A percentile compares a stretch with the other conserved stretches of the same genome.
These are phyloP conservation scores for Rhynchosporium agropyri DNA, from an alignment of 2,329 filamentous ascomycete genomes.

Conservation along the genomic window DNA sequence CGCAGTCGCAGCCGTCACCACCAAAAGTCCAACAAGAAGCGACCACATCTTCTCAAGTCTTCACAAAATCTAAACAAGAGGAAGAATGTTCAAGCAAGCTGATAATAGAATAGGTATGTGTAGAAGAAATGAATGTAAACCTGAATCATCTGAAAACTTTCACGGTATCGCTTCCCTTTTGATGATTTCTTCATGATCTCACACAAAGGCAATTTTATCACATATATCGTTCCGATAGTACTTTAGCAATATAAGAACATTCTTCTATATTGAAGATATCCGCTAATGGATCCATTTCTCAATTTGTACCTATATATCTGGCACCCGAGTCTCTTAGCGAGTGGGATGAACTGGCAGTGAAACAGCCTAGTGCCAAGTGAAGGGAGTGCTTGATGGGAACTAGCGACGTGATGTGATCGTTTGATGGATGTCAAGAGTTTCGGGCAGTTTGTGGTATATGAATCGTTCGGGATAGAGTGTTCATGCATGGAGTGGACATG, in stretches of 20 bases:
- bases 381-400: not conserved
- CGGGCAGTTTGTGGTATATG: not conserved
- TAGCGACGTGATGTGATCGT: not conserved
- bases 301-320: not conserved
- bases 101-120: not conserved
- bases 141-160: too few species aligned
- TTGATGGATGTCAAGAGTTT: not conserved
- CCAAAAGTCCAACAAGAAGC: constrained; percentile 14
- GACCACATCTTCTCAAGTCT: constrained; percentile 16
- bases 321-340: not conserved
- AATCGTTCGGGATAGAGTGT: constrained; percentile 6
- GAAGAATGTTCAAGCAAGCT: constrained; percentile 20
- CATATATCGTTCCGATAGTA: constrained; percentile 26
- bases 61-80: not conserved
- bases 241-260: constrained; percentile 26
- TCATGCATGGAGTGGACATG: constrained; percentile 5
- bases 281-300: not conserved
- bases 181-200: not conserved
- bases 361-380: constrained; percentile 19
- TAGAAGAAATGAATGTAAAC: too few species aligned
- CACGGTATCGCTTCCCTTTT: not conserved
- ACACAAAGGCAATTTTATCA: not conserved
- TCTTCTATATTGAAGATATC: constrained; percentile 25
- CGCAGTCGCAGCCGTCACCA: constrained; percentile 25
- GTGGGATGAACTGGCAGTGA: not conserved